Percentiles rank a stretch among this genome's conserved stretches.
phyloP scores from a whole-genome alignment of 1,284 basidiomycete species.

The Apiotrichum gracile region DNA sequence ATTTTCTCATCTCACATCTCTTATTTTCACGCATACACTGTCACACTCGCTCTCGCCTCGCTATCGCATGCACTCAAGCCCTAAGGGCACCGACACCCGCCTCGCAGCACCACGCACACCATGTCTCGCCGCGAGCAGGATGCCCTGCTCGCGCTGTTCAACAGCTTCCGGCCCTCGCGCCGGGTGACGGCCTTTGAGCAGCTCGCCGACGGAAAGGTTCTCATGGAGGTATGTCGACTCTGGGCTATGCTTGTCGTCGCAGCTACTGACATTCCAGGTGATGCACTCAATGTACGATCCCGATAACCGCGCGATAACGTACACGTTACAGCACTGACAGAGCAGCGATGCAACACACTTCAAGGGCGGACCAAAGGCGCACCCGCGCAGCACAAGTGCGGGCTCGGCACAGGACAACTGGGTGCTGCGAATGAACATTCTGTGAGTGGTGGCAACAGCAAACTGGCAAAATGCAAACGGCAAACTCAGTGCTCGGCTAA shows the following conservation, averaged over 20 bases:
- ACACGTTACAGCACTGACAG: not conserved
- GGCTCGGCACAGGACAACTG: conserved; percentile 33
- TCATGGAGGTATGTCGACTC: conserved; percentile 35
- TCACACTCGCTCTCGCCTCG: no score
- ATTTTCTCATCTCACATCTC: no score
- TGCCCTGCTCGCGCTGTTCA: conserved; percentile 41
- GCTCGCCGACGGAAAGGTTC: conserved; percentile 38
- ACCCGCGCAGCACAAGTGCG: conserved; percentile 12
- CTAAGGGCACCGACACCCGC: not conserved
- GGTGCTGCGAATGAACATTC: conserved; percentile 40
- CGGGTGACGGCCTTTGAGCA: conserved; percentile 34
- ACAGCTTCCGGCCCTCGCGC: conserved; percentile 33
- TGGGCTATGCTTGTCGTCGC: not conserved
- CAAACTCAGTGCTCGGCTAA: no score
- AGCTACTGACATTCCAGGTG: conserved; percentile 6
- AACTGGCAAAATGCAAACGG: no score
- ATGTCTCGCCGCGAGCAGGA: conserved; percentile 37
- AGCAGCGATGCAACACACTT: conserved; percentile 29
- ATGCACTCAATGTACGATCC: conserved; percentile 15
- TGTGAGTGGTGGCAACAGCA: conserved; percentile 20
- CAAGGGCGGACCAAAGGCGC: conserved; percentile 22
- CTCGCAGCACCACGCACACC: not conserved
- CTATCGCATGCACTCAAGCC: no score
- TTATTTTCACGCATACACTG: no score
- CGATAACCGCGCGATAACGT: no score